A percentile compares a stretch with the other conserved stretches of the same genome.
Conservation (phyloP, 1,139 yeast genomes). For the Geotrichum armillariae region DNA sequence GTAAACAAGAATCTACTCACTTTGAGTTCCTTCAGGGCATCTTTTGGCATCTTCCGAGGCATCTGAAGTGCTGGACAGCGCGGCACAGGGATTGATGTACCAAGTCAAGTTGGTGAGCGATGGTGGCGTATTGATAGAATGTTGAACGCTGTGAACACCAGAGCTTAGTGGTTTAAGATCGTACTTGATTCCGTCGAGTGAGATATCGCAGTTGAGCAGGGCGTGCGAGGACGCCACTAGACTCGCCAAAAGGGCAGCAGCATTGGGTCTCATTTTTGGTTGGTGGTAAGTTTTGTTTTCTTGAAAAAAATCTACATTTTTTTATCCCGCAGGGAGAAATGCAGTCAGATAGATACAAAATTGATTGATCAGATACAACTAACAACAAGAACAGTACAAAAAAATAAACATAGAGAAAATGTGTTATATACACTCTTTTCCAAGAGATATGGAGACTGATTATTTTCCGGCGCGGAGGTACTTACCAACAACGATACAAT, state of each 20-base stretch:
- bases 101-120: slow-evolving; percentile 61
- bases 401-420: too few species aligned
- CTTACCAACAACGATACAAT: slow-evolving; percentile 97
- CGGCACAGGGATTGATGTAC: slow-evolving; percentile 70
- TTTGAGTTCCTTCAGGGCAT: slow-evolving; percentile 69
- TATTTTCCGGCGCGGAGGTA: slow-evolving; percentile 88
- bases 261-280: slow-evolving; percentile 5
- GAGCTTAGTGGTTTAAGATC: slow-evolving; percentile 43
- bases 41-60: slow-evolving; percentile 38
- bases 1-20: too few species aligned
- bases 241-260: slow-evolving; percentile 1
- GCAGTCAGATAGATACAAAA: too few species aligned
- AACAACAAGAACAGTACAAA: not conserved
- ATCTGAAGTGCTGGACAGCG: slow-evolving; percentile 38
- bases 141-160: slow-evolving; percentile 48
- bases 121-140: slow-evolving; percentile 70
- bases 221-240: slow-evolving; percentile 29
- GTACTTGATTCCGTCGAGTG: slow-evolving; percentile 46
- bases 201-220: slow-evolving; percentile 50
- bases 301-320: not conserved
- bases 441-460: not conserved
- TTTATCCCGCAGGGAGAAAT: too few species aligned
- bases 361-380: not conserved
- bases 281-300: not conserved
- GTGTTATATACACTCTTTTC: not conserved